Conservation (phyloP, 306 rosid genomes). For the Parietaria judaica region DNA sequence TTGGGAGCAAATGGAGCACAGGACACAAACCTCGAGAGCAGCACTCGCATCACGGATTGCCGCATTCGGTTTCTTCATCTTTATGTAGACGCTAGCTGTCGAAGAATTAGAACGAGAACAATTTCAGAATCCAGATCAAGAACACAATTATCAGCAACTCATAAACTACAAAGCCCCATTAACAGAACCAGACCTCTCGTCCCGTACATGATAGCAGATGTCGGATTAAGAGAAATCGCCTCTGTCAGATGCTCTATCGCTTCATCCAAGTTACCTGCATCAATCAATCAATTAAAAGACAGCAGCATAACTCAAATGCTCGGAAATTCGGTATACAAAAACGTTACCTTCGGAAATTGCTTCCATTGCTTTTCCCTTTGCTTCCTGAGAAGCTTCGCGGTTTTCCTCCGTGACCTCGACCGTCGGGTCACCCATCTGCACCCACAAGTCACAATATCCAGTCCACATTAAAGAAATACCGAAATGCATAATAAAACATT, state of each 20-base stretch:
- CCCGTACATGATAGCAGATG: constrained; percentile 82
- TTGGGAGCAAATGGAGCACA: not conserved
- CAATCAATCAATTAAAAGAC: not conserved
- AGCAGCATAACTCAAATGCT: not conserved
- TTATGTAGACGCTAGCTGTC: constrained; percentile 74
- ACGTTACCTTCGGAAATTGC: constrained; percentile 70
- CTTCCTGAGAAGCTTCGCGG: constrained; percentile 67
- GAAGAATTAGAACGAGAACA: constrained; percentile 13
- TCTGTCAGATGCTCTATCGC: constrained; percentile 64
- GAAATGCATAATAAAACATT: not conserved
- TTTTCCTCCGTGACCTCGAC: constrained; percentile 69
- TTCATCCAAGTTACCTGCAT: constrained; percentile 61
- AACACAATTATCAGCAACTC: not conserved
- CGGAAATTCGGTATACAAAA: not conserved
- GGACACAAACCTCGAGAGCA: constrained; percentile 61
- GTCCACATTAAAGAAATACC: not conserved
- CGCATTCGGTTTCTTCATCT: constrained; percentile 89
- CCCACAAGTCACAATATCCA: constrained; percentile 13
- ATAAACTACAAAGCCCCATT: not conserved
- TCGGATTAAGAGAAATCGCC: constrained; percentile 73
- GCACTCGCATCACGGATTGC: constrained; percentile 85
- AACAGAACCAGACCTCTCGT: constrained; percentile 52
- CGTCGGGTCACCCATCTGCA: constrained; percentile 76
- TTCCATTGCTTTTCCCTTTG: constrained; percentile 63
- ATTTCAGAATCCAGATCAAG: not conserved